These are phyloP conservation scores for Phytophthora sp. DNA, from an alignment of 352 stramenopile genomes.

Conservation along the genomic window DNA sequence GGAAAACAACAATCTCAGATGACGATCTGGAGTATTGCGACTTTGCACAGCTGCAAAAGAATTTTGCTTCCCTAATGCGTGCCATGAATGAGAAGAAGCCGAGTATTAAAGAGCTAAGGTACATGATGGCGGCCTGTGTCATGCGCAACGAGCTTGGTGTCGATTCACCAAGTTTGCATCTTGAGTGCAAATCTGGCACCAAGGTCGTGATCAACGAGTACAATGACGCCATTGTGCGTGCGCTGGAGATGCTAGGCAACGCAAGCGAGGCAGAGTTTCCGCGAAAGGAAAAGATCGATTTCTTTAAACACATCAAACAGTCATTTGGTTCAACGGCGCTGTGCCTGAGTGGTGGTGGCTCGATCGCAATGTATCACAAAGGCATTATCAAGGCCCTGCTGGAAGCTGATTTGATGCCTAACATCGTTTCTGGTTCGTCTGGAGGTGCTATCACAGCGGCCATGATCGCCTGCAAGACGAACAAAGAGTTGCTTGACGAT, in stretches of 20 bases:
- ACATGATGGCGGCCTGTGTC: slow-evolving; percentile 67
- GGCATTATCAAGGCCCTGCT: slow-evolving; percentile 93
- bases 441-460: slow-evolving; percentile 92
- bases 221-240: slow-evolving; percentile 43
- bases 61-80: slow-evolving; percentile 40
- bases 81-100: slow-evolving; percentile 29
- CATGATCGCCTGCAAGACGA: slow-evolving; percentile 84
- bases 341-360: slow-evolving; percentile 93
- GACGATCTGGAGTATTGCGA: slow-evolving; percentile 72
- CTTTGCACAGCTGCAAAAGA: slow-evolving; percentile 56
- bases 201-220: slow-evolving; percentile 72
- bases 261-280: slow-evolving; percentile 31
- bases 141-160: slow-evolving; percentile 75
- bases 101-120: slow-evolving; percentile 58
- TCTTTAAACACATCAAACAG: slow-evolving; percentile 71
- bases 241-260: slow-evolving; percentile 50
- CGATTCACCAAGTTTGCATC: slow-evolving; percentile 57
- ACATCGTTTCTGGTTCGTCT: slow-evolving; percentile 94
- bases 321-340: slow-evolving; percentile 92
- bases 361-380: slow-evolving; percentile 95
- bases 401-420: slow-evolving; percentile 88
- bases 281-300: slow-evolving; percentile 34
- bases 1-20: slow-evolving; percentile 50
- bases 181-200: slow-evolving; percentile 66
- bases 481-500: slow-evolving; percentile 82